A percentile compares a stretch with the other conserved stretches of the same genome.
Evolutionary conservation across 768 basidiomycete genomes (phyloP).

Genomic region (Rubroboletus satanas): DNA sequence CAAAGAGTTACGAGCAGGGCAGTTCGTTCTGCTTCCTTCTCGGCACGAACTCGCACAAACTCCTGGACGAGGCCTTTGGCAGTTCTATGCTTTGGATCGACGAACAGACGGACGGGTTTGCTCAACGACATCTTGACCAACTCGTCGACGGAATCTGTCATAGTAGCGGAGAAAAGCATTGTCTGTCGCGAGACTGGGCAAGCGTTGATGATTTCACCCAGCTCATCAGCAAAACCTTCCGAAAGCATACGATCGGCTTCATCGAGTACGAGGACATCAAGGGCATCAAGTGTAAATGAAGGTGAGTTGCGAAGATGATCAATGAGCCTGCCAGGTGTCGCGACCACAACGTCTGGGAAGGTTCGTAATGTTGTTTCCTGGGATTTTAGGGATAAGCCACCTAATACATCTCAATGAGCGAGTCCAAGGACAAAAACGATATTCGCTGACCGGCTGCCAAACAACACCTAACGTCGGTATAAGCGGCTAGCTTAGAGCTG

Average conservation of each 20-base stretch:
- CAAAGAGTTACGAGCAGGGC: conserved; percentile 79
- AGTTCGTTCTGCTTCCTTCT: conserved; percentile 72
- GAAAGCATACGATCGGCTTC: conserved; percentile 98
- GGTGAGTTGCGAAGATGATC: conserved; percentile 97
- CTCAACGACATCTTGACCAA: conserved; percentile 89
- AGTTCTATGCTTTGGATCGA: conserved; percentile 87
- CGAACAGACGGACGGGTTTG: conserved; percentile 91
- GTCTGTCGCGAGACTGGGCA: conserved; percentile 90
- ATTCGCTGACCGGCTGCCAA: conserved; percentile 75
- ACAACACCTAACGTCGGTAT: conserved; percentile 88
- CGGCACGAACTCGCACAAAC: conserved; percentile 86
- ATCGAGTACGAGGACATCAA: conserved; percentile 92
- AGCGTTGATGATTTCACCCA: conserved; percentile 87
- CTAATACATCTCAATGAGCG: conserved; percentile 36
- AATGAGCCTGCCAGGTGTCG: conserved; percentile 95
- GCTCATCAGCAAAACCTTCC: conserved; percentile 92
- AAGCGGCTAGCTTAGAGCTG: conserved; percentile 74
- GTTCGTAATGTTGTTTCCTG: conserved; percentile 84
- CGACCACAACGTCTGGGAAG: conserved; percentile 91
- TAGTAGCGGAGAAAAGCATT: conserved; percentile 98
- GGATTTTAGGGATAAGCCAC: conserved; percentile 89
- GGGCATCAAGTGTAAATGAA: conserved; percentile 84
- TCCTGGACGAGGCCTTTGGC: conserved; percentile 89
- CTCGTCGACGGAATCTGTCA: conserved; percentile 95
- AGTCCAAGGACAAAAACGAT: neutral